A percentile compares a stretch with the other conserved stretches of the same genome.
Evolutionary conservation across 768 basidiomycete genomes (phyloP).

Genomic region (Chlorophyllum brunneum): DNA sequence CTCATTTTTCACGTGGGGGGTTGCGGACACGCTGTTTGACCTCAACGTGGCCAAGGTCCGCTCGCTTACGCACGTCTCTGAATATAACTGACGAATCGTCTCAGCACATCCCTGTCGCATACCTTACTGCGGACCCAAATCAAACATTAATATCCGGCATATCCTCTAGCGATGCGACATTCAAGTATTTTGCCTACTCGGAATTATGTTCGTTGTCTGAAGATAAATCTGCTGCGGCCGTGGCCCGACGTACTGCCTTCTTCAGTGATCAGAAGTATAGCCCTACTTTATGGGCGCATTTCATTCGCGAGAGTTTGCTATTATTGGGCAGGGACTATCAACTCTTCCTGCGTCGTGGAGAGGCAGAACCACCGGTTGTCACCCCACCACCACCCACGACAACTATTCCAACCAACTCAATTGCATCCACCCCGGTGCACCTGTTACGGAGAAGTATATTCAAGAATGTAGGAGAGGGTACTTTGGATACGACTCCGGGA

Average conservation of each 20-base stretch:
- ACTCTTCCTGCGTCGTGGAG: slow-evolving; percentile 56
- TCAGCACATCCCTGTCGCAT: slow-evolving; percentile 46
- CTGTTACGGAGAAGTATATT: slow-evolving; percentile 43
- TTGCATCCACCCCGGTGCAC: slow-evolving; percentile 34
- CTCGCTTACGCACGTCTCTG: background rate
- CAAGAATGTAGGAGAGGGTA: slow-evolving; percentile 40
- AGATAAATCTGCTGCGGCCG: slow-evolving; percentile 36
- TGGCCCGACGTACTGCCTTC: slow-evolving; percentile 46
- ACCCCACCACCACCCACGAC: slow-evolving; percentile 15
- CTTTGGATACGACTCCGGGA: slow-evolving; percentile 33
- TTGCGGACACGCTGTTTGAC: slow-evolving; percentile 58
- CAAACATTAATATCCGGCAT: slow-evolving; percentile 61
- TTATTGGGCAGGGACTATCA: slow-evolving; percentile 70
- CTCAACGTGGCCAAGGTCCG: slow-evolving; percentile 53
- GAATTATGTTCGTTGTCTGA: slow-evolving; percentile 54
- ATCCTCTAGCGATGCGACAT: slow-evolving; percentile 46
- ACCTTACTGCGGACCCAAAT: slow-evolving; percentile 45
- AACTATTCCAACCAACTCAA: slow-evolving; percentile 7
- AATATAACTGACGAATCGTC: slow-evolving; percentile 1
- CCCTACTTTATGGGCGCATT: slow-evolving; percentile 59
- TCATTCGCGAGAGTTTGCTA: slow-evolving; percentile 56
- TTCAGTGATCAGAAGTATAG: slow-evolving; percentile 68
- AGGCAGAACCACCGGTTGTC: slow-evolving; percentile 24
- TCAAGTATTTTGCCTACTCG: slow-evolving; percentile 62
- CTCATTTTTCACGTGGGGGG: slow-evolving; percentile 61